A percentile compares a stretch with the other conserved stretches of the same genome.
phyloP scores from a whole-genome alignment of 805 yeast genomes.

The Torulaspora indica region DNA sequence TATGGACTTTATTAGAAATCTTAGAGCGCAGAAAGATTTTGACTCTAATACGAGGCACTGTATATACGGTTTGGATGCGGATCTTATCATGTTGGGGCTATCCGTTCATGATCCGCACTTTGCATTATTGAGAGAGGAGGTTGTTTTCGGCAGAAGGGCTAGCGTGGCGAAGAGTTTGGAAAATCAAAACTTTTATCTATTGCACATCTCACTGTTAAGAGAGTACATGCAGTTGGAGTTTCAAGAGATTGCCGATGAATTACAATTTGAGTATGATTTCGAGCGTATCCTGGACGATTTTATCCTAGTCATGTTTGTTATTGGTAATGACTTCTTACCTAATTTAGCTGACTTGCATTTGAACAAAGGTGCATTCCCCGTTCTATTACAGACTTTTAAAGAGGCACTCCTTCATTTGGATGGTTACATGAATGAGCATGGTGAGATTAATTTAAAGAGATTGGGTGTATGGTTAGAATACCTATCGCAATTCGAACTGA shows the following conservation, averaged over 20 bases:
- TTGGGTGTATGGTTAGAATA: slow-evolving; percentile 70
- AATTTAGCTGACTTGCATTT: slow-evolving; percentile 89
- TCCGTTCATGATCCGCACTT: slow-evolving; percentile 95
- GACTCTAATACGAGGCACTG: slow-evolving; percentile 85
- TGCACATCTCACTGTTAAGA: slow-evolving; percentile 83
- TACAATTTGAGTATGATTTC: slow-evolving; percentile 69
- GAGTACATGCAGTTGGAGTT: slow-evolving; percentile 90
- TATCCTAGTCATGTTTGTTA: slow-evolving; percentile 84
- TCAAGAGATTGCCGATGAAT: slow-evolving; percentile 55
- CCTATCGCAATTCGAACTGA: slow-evolving; percentile 73
- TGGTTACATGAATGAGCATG: slow-evolving; percentile 81
- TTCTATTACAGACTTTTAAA: slow-evolving; percentile 82
- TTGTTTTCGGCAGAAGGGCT: slow-evolving; percentile 64
- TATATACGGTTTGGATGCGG: slow-evolving; percentile 94
- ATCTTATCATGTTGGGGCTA: slow-evolving; percentile 87
- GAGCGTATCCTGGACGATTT: slow-evolving; percentile 91
- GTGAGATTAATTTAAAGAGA: slow-evolving; percentile 71
- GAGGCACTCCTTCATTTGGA: slow-evolving; percentile 65
- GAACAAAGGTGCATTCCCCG: slow-evolving; percentile 96
- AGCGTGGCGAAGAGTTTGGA: slow-evolving; percentile 47
- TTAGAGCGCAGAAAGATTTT: slow-evolving; percentile 68
- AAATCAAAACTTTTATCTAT: slow-evolving; percentile 72
- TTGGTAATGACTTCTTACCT: slow-evolving; percentile 97
- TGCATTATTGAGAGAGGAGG: slow-evolving; percentile 91
- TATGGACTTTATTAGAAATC: slow-evolving; percentile 82